These are phyloP conservation scores for Plasmodium fragile DNA, from an alignment of 169 alveolate species.

Conservation along the genomic window DNA sequence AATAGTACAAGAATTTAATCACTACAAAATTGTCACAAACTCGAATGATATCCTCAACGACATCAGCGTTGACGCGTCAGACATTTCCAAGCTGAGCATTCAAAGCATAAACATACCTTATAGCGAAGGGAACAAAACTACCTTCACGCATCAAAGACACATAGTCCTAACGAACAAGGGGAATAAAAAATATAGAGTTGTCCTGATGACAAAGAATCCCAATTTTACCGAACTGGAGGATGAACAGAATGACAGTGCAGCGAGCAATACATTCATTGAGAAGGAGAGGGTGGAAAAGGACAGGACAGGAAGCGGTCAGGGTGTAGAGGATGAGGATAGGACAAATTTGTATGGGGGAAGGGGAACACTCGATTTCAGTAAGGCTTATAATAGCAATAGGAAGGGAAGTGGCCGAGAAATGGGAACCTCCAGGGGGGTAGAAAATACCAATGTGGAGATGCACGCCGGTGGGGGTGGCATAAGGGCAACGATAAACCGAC, in stretches of 20 bases:
- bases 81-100: constrained; percentile 43
- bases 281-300: background rate
- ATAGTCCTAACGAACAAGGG: constrained; percentile 49
- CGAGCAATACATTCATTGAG: constrained; percentile 2
- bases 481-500: background rate
- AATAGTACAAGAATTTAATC: constrained; percentile 8
- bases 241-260: background rate
- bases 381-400: background rate
- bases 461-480: background rate
- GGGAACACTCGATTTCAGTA: constrained; percentile 52
- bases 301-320: background rate
- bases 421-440: background rate
- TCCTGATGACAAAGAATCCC: constrained; percentile 58
- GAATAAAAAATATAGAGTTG: constrained; percentile 36
- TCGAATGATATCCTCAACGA: constrained; percentile 38
- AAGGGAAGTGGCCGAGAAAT: background rate
- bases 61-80: constrained; percentile 51
- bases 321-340: background rate
- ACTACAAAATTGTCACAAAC: constrained; percentile 39
- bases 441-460: background rate
- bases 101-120: constrained; percentile 22
- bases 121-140: constrained; percentile 7
- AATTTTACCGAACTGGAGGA: constrained; percentile 18
- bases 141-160: constrained; percentile 56
- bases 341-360: constrained; percentile 16